Evolutionary conservation across 352 stramenopile genomes (phyloP).

Genomic region (Globisporangium recalcitrans): DNA sequence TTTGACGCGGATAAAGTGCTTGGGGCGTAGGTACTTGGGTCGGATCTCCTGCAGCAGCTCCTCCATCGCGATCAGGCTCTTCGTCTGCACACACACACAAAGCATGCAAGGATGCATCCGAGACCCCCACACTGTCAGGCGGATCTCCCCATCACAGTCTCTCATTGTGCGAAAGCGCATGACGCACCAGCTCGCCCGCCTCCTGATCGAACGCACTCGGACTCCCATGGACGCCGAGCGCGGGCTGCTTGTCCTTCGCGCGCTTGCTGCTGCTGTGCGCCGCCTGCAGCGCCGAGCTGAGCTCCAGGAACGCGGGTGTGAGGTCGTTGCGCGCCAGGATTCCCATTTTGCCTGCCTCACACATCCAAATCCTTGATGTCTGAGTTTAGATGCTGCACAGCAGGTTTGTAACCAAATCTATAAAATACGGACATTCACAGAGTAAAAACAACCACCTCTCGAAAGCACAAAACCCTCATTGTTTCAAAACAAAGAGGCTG

Average conservation of each 20-base stretch:
- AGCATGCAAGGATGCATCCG: no score
- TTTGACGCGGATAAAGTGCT: constrained; percentile 57
- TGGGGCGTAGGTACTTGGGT: constrained; percentile 55
- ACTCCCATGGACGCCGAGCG: not conserved
- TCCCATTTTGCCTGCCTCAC: no score
- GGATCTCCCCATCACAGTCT: not conserved
- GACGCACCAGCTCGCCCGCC: constrained; percentile 14
- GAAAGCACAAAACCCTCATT: no score
- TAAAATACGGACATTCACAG: no score
- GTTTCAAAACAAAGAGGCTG: no score
- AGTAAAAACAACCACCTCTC: no score
- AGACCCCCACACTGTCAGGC: no score
- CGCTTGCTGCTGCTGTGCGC: not conserved
- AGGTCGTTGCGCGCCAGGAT: constrained; percentile 14
- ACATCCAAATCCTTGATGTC: no score
- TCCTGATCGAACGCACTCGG: constrained; percentile 6
- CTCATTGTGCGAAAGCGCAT: not conserved
- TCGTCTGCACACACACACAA: constrained; percentile 23
- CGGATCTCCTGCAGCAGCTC: constrained; percentile 39
- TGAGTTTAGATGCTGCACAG: no score
- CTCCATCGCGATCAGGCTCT: constrained; percentile 49
- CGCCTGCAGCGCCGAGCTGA: constrained; percentile 10
- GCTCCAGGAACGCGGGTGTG: constrained; percentile 25
- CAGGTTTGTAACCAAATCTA: no score
- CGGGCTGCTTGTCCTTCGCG: not conserved